Evolutionary conservation across 208 protist genomes (phyloP), one percentile per base, ranked within the genome.

Genomic region (Leishmania tropica): DNA sequence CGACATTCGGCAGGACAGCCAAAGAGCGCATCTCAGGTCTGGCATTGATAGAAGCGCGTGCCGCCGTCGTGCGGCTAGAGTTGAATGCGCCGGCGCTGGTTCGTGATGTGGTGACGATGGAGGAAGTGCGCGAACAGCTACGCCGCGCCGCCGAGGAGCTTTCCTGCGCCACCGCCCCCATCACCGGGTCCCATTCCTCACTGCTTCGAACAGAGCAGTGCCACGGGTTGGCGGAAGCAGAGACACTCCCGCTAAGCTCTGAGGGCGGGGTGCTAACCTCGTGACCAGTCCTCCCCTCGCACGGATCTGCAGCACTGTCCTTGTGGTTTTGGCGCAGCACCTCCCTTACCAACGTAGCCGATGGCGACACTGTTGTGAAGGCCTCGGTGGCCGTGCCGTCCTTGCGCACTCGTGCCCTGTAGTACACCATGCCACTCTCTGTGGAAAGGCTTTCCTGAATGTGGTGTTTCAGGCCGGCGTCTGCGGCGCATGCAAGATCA

Each of bases 101-200:
- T 6, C 60, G 48, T 11, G 58, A 58, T 15, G 40, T 28, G 31
- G 56, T 56, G 45, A 48, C 17, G 3, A 70, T 73, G 56, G 76
- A 58, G 0, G 76, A 81, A 8, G 47, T n/a, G 19, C 58, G 58
- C 54, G 68, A 71, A 8, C 21, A 76, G 68, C 42, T 73, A 37
- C 65, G 58, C 2, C 58, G 70, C 70, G 56, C 40, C 24, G 56
- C 56, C 13, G 72, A 58, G 5, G 51, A 72, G 19, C 28, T 53
- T 53, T 80, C 81, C 17, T 74, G n/a, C 19, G 54, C 77, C 48
- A 78, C 82, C 8, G 64, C 54, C 76, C 81, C 82, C 53, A 65
- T 85, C 54, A 85, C 76, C 1, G 70, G 54, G 10, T 65, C 76
- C 70, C 70, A 62, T 1, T 68, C 47, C 28, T 72, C 73, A 8